These are phyloP conservation scores for Syzygium aqueum DNA, from an alignment of 345 rosid species.

Conservation along the genomic window DNA sequence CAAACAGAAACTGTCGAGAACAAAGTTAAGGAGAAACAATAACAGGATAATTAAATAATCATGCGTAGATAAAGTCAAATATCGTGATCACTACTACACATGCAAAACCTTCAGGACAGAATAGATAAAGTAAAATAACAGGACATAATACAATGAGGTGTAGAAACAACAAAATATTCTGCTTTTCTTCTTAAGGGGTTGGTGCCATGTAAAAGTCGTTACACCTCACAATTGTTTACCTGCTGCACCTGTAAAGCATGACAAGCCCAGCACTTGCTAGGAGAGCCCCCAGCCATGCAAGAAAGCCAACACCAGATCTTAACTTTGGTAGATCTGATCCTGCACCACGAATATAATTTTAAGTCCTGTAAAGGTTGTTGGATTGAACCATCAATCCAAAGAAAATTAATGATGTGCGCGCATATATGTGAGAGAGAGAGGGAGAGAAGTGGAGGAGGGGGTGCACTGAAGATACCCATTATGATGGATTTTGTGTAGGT, in stretches of 20 bases:
- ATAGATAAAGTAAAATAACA: neutral
- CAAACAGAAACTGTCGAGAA: neutral
- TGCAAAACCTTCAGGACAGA: neutral
- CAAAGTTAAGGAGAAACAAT: neutral
- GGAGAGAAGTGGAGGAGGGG: neutral
- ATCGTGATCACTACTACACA: neutral
- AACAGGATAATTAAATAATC: neutral
- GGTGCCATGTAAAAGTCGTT: neutral
- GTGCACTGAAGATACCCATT: constrained; percentile 38
- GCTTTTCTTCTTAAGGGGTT: neutral
- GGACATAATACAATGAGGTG: neutral
- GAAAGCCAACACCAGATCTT: constrained; percentile 59
- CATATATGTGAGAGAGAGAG: neutral
- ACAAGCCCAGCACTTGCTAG: constrained; percentile 70
- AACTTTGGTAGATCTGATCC: constrained; percentile 70
- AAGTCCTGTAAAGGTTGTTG: neutral
- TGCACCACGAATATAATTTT: constrained; percentile 23
- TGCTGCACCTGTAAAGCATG: constrained; percentile 86
- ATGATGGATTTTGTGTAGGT: constrained; percentile 64
- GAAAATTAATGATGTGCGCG: neutral
- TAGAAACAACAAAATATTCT: neutral
- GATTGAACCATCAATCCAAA: neutral
- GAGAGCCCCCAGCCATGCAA: constrained; percentile 83
- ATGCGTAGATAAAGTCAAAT: neutral
- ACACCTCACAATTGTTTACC: constrained; percentile 27